Evolutionary conservation across 805 yeast species (phyloP).

Genomic region (Hyphopichia homilentoma): DNA sequence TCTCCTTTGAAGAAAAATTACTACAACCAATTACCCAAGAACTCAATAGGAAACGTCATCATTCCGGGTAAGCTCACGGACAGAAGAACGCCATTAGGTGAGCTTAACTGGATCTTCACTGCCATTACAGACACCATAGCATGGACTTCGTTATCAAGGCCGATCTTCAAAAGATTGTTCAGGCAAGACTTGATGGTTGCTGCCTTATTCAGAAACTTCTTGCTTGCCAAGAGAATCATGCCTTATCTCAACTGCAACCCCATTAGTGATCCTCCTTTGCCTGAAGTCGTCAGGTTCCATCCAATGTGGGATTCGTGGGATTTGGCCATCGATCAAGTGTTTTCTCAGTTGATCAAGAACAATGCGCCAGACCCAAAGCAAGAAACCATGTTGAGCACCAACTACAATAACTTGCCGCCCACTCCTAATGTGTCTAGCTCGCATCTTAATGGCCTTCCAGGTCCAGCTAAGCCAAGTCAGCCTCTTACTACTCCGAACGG

Average conservation of each 20-base stretch:
- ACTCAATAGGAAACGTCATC: conserved; percentile 52
- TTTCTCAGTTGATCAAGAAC: conserved; percentile 61
- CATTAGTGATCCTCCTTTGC: conserved; percentile 87
- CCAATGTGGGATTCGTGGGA: conserved; percentile 99
- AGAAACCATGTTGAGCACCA: background rate
- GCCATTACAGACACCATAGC: conserved; percentile 98
- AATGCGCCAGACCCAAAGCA: conserved; percentile 15
- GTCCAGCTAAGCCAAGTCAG: conserved; percentile 17
- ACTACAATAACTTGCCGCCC: conserved; percentile 3
- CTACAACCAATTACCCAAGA: conserved; percentile 42
- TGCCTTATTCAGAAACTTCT: conserved; percentile 87
- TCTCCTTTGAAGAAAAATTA: conserved; percentile 58
- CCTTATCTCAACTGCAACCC: conserved; percentile 92
- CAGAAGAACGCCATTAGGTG: conserved; percentile 93
- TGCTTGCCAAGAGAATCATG: conserved; percentile 91
- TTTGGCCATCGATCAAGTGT: conserved; percentile 89
- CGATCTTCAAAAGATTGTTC: conserved; percentile 82
- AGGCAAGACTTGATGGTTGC: conserved; percentile 97
- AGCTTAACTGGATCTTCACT: conserved; percentile 94
- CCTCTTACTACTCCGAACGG: conserved; percentile 7
- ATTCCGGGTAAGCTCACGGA: conserved; percentile 92
- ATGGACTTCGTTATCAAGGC: conserved; percentile 88
- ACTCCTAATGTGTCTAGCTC: conserved; percentile 11
- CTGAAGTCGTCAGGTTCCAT: conserved; percentile 75
- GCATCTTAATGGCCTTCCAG: conserved; percentile 26